A percentile compares a stretch with the other conserved stretches of the same genome.
Evolutionary conservation across 2,329 filamentous ascomycete species (phyloP).

Genomic region (Orbilia blumenaviensis): DNA sequence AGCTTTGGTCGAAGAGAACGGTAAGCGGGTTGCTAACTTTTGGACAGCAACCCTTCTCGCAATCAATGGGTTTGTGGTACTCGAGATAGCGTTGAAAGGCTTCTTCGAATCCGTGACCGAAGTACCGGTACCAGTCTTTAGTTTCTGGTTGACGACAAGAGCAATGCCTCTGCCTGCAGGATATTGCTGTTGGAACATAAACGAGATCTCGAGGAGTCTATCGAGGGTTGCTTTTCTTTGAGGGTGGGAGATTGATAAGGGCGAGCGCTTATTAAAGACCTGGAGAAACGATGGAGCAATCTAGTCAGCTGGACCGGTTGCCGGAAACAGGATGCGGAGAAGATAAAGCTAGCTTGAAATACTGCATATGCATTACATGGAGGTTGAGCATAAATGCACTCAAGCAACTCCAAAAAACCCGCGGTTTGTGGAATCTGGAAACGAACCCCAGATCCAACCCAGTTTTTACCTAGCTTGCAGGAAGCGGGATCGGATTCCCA

Average conservation of each 20-base stretch:
- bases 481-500: slow-evolving; percentile 27
- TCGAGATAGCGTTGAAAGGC: neutral
- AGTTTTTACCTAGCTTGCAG: slow-evolving; percentile 4
- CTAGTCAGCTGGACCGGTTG: slow-evolving; percentile 40
- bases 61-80: slow-evolving; percentile 17
- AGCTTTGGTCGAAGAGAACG: slow-evolving; percentile 35
- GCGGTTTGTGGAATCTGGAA: neutral
- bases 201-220: slow-evolving; percentile 35
- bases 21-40: slow-evolving; percentile 44
- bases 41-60: slow-evolving; percentile 39
- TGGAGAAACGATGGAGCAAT: slow-evolving; percentile 5
- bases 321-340: neutral
- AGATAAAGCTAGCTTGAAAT: slow-evolving; percentile 12
- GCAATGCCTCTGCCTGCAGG: slow-evolving; percentile 44
- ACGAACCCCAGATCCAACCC: slow-evolving; percentile 9
- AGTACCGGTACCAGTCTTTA: neutral
- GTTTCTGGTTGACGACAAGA: neutral
- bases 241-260: slow-evolving; percentile 39
- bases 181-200: slow-evolving; percentile 44
- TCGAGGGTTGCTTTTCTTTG: slow-evolving; percentile 38
- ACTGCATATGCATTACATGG: slow-evolving; percentile 16
- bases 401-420: slow-evolving; percentile 7
- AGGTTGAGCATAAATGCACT: slow-evolving; percentile 11
- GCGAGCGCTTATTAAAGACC: slow-evolving; percentile 32
- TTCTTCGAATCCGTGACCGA: slow-evolving; percentile 11